Base-by-base conservation (phyloP, 345 rosid species). In the Eucalyptus regnans region DNA sequence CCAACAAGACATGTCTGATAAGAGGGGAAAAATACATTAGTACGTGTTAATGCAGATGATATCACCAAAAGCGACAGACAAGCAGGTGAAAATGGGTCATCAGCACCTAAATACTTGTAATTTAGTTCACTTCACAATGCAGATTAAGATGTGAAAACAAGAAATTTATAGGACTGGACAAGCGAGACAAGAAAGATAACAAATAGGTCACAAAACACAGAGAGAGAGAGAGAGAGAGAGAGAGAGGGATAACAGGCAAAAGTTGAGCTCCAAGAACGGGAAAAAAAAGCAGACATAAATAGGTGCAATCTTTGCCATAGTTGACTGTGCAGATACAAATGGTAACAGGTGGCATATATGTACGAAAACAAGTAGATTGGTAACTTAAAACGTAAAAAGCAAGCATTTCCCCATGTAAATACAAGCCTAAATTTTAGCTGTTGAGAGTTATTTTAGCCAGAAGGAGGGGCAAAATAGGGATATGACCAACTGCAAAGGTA, bases 1-100 rank as follows among this genome's bases (percentile, higher is more conserved):
- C 99, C 99, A 91, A 98, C 97, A 92, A 98, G 99, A 93, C 99
- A 98, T 58, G 99, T 98, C 99, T 97, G 60, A 56, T 89, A 90
- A 37, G 86, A 87, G 87, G 80, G 86, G 14, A 88, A 86, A 85
- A 64, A 86, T 60, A 51, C 25, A 37, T 50, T 29, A 80, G 14
- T 86, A 79, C 27, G 54, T 60, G 49, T 62, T 43, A 87, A 49
- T 64, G 52, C 22, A 87, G 43, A 86, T 3, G 33, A 86, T 33
- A 43, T 37, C 58, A 37, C 12, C 48, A 17, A 68, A 20, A 76
- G 84, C 9, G 5, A 76, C 48, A 6, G 27, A 11, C 84, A 20
- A 76, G 25, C 48, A 76, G 84, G 48, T 41, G 48, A 76, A 37
- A 76, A 41, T 41, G 5, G 48, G 12, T 76, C 15, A 18, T 41